These are phyloP conservation scores for Picochlorum sp. DNA, from an alignment of 139 green algal genomes.

Conservation along the genomic window DNA sequence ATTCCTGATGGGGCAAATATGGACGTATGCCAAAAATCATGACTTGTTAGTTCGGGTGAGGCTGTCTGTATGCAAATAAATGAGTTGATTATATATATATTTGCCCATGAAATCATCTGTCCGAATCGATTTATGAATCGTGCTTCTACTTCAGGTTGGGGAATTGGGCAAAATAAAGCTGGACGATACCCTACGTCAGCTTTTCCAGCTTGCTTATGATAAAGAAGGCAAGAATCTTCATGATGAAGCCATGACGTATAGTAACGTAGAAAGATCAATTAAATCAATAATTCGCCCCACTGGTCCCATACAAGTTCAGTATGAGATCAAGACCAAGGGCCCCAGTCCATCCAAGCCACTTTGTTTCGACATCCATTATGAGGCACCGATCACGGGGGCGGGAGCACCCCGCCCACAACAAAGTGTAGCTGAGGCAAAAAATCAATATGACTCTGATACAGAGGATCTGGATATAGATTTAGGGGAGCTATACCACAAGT, in stretches of 20 bases:
- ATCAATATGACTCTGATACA: background rate
- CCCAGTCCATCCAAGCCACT: slow-evolving; percentile 5
- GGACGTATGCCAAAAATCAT: slow-evolving; percentile 16
- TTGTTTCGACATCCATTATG: slow-evolving; percentile 45
- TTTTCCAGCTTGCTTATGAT: background rate
- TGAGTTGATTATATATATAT: background rate
- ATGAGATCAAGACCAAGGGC: slow-evolving; percentile 9
- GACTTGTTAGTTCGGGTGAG: slow-evolving; percentile 1
- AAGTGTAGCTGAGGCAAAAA: background rate
- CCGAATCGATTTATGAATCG: background rate
- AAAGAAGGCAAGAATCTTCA: background rate
- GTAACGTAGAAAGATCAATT: too few species aligned
- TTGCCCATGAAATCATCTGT: background rate
- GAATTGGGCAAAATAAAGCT: background rate
- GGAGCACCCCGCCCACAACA: background rate
- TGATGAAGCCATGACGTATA: too few species aligned
- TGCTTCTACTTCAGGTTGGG: background rate
- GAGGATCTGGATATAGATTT: slow-evolving; percentile 10
- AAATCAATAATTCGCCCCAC: too few species aligned
- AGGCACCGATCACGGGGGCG: slow-evolving; percentile 21
- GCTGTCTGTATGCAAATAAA: background rate
- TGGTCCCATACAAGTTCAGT: too few species aligned
- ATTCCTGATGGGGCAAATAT: slow-evolving; percentile 13
- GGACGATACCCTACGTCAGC: background rate
- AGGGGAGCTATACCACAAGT: background rate